phyloP scores from a whole-genome alignment of 371 early-diverging fungal species.

The Mucor ambiguus region DNA sequence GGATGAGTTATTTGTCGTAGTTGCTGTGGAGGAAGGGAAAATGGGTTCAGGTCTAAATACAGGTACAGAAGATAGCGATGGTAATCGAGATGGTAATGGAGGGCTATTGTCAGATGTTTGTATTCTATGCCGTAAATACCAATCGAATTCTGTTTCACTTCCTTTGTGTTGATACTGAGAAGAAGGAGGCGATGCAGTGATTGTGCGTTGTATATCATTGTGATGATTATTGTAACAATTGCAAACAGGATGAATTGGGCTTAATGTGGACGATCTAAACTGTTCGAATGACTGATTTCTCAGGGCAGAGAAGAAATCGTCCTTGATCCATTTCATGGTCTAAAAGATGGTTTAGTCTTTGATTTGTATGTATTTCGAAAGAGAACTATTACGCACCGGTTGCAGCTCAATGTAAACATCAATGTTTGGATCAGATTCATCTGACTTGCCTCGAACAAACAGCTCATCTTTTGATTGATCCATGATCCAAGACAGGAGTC shows the following conservation, averaged over 20 bases:
- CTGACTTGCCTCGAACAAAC: constrained; percentile 30
- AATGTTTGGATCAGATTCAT: constrained; percentile 12
- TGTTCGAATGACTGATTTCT: constrained; percentile 37
- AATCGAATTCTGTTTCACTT: constrained; percentile 35
- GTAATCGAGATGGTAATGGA: constrained; percentile 28
- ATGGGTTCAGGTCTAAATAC: constrained; percentile 44
- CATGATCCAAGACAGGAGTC: constrained; percentile 45
- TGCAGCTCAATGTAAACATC: constrained; percentile 37
- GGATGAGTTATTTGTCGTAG: background rate
- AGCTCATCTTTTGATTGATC: constrained; percentile 26
- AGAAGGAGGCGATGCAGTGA: constrained; percentile 4
- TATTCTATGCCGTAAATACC: constrained; percentile 25
- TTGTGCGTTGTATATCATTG: constrained; percentile 4
- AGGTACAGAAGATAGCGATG: constrained; percentile 25
- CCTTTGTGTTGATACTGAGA: constrained; percentile 3
- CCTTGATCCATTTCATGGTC: constrained; percentile 46
- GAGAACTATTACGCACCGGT: constrained; percentile 32
- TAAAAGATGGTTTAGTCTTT: constrained; percentile 10
- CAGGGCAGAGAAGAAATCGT: constrained; percentile 46
- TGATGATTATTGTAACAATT: constrained; percentile 26
- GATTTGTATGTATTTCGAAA: background rate
- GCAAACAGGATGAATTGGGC: constrained; percentile 25
- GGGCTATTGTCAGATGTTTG: constrained; percentile 18
- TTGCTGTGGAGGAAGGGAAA: constrained; percentile 20
- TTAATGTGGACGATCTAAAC: constrained; percentile 24